Evolutionary conservation across 495 filamentous ascomycete genomes (phyloP).

Genomic region (Talaromyces stipitatus): DNA sequence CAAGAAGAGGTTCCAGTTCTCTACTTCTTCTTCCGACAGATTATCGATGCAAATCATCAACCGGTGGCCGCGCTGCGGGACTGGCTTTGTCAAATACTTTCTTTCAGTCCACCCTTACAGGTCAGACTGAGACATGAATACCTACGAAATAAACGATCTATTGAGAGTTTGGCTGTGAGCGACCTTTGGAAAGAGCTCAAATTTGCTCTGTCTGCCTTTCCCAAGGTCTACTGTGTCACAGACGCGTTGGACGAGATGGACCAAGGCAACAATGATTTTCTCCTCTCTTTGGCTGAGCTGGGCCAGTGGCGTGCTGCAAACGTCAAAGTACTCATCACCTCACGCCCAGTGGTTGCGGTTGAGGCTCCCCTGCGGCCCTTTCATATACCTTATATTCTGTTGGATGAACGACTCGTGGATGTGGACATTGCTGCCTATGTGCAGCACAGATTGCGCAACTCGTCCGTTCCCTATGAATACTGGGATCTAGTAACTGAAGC

Average conservation of each 20-base stretch:
- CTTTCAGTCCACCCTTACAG: constrained; percentile 31
- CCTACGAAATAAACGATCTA: constrained; percentile 8
- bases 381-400: constrained; percentile 18
- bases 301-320: constrained; percentile 26
- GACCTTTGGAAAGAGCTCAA: constrained; percentile 18
- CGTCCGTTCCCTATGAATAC: constrained; percentile 4
- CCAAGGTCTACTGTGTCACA: constrained; percentile 33
- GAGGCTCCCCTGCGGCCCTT: constrained; percentile 3
- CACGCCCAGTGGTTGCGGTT: constrained; percentile 21
- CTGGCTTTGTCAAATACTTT: constrained; percentile 35
- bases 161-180: constrained; percentile 11
- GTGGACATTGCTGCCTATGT: constrained; percentile 35
- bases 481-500: background rate
- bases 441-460: constrained; percentile 15
- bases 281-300: constrained; percentile 22
- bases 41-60: constrained; percentile 40
- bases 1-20: constrained; percentile 29
- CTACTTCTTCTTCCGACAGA: constrained; percentile 50
- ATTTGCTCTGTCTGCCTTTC: constrained; percentile 17
- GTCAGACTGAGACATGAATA: constrained; percentile 13
- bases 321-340: constrained; percentile 38
- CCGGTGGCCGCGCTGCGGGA: constrained; percentile 33
- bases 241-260: constrained; percentile 46
- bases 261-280: constrained; percentile 27
- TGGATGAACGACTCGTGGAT: constrained; percentile 32